These are phyloP conservation scores for Mortierella sp. DNA, from an alignment of 371 early-diverging fungal genomes.

Conservation along the genomic window DNA sequence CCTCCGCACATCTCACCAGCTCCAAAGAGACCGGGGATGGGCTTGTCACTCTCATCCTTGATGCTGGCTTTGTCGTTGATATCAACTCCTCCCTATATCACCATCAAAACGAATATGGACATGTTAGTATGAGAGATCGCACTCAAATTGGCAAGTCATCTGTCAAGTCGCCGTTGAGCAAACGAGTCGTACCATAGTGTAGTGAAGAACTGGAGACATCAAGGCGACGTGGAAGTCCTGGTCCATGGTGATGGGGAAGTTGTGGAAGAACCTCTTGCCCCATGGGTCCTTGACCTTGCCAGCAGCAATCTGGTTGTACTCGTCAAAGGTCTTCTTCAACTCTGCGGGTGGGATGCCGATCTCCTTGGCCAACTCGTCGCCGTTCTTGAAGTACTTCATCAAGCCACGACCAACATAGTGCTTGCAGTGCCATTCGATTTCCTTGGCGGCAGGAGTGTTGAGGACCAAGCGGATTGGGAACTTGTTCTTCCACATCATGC, in stretches of 20 bases:
- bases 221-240: slow-evolving; percentile 86
- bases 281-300: slow-evolving; percentile 82
- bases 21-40: slow-evolving; percentile 90
- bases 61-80: slow-evolving; percentile 86
- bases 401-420: slow-evolving; percentile 93
- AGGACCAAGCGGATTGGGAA: slow-evolving; percentile 89
- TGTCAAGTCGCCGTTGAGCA: too few species aligned
- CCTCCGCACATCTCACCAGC: slow-evolving; percentile 92
- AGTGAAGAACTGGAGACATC: slow-evolving; percentile 94
- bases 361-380: slow-evolving; percentile 84
- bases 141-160: too few species aligned
- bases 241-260: slow-evolving; percentile 77
- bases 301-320: slow-evolving; percentile 83
- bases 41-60: slow-evolving; percentile 62
- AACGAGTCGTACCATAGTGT: slow-evolving; percentile 93
- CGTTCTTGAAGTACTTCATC: slow-evolving; percentile 81
- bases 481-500: slow-evolving; percentile 84
- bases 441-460: slow-evolving; percentile 86
- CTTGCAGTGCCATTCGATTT: slow-evolving; percentile 95
- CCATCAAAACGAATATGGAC: too few species aligned
- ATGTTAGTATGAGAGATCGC: too few species aligned
- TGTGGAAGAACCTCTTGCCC: slow-evolving; percentile 94
- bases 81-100: slow-evolving; percentile 85
- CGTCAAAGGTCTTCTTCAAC: slow-evolving; percentile 81
- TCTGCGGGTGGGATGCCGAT: slow-evolving; percentile 76